A percentile compares a stretch with the other conserved stretches of the same genome.
Conservation (phyloP, 305 asterid genomes). For the Nicotiana rustica region DNA sequence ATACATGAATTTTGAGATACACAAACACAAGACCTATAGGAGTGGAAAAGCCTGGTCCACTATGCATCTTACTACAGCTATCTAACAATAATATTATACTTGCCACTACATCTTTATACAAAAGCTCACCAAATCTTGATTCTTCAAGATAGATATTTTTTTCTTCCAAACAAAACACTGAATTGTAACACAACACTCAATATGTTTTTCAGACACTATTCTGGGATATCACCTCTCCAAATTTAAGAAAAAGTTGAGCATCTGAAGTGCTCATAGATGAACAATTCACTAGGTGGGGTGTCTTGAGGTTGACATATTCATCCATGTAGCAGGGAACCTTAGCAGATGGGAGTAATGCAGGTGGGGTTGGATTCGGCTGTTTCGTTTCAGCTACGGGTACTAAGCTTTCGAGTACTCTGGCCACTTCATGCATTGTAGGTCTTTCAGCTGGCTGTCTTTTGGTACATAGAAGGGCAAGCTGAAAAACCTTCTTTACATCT, state of each 20-base stretch:
- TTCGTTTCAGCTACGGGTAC: conserved; percentile 51
- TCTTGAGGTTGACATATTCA: conserved; percentile 85
- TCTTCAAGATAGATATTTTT: neutral
- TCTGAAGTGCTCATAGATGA: conserved; percentile 92
- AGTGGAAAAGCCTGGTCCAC: conserved; percentile 25
- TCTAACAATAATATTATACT: conserved; percentile 34
- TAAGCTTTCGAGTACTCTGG: conserved; percentile 72
- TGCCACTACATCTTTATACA: conserved; percentile 39
- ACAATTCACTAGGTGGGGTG: conserved; percentile 86
- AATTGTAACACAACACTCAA: neutral
- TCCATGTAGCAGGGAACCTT: conserved; percentile 76
- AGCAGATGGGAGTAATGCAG: conserved; percentile 47
- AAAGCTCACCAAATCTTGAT: conserved; percentile 33
- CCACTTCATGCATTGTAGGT: conserved; percentile 94
- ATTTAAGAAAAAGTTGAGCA: conserved; percentile 62
- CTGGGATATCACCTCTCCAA: conserved; percentile 59
- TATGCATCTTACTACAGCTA: conserved; percentile 33
- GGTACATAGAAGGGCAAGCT: conserved; percentile 91
- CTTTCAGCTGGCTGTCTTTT: conserved; percentile 84
- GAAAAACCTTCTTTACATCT: conserved; percentile 90
- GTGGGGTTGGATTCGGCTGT: conserved; percentile 15
- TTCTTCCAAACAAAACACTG: neutral
- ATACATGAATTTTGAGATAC: conserved; percentile 14
- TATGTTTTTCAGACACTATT: conserved; percentile 42
- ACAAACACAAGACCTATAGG: neutral